Evolutionary conservation across 441 rosid genomes (phyloP).

Genomic region (Erodium moschatum): DNA sequence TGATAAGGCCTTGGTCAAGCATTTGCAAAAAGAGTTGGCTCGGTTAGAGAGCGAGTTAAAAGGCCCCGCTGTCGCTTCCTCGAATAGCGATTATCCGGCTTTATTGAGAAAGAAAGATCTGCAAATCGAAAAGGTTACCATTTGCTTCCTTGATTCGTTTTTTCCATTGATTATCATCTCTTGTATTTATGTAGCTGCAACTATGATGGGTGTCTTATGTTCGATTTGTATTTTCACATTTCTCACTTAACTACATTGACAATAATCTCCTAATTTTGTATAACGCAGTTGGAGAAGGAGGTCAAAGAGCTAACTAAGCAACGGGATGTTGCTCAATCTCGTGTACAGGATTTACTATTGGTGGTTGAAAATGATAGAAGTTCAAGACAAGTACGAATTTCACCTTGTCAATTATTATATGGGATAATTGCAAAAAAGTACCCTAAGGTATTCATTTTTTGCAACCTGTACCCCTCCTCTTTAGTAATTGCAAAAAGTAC

Average conservation of each 20-base stretch:
- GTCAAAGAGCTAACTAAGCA: constrained; percentile 42
- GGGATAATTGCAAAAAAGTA: too few relatives aligned
- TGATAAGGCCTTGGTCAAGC: constrained; percentile 85
- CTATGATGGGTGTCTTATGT: too few relatives aligned
- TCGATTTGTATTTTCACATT: too few relatives aligned
- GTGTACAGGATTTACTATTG: constrained; percentile 51
- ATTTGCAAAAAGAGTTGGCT: constrained; percentile 74
- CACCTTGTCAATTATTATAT: too few relatives aligned
- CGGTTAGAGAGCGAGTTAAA: constrained; percentile 59
- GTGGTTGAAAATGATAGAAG: constrained; percentile 34
- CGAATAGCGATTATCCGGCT: constrained; percentile 34
- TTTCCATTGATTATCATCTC: background rate
- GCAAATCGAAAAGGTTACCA: constrained; percentile 54
- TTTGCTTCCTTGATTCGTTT: background rate
- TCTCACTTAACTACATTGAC: too few relatives aligned
- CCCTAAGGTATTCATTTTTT: too few relatives aligned
- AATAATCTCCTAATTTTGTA: too few relatives aligned
- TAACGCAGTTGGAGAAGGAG: constrained; percentile 61
- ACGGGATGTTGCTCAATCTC: constrained; percentile 46
- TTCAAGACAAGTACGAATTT: constrained; percentile 20
- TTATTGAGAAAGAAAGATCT: constrained; percentile 52
- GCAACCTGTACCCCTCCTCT: too few relatives aligned
- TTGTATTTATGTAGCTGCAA: background rate
- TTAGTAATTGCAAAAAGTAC: too few relatives aligned
- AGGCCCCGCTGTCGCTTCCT: constrained; percentile 32